Evolutionary conservation across 164 flowering plant species (phyloP).

Genomic region (Dillenia suffruticosa): DNA sequence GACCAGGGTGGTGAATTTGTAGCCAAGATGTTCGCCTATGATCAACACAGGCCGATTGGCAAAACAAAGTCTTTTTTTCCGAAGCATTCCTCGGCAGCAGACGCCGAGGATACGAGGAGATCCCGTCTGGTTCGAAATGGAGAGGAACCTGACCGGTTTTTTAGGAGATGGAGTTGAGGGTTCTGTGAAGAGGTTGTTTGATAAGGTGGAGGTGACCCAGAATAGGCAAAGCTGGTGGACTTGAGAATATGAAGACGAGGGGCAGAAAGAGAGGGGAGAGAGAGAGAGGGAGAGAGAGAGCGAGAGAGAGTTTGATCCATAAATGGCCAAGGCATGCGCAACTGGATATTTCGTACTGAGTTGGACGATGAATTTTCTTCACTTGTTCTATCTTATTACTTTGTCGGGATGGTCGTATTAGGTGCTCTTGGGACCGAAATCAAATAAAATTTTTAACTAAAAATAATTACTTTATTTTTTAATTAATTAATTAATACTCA

Average conservation of each 20-base stretch:
- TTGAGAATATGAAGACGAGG: not conserved
- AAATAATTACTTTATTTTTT: too few relatives aligned
- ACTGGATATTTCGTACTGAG: too few relatives aligned
- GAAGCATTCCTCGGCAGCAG: slow-evolving; percentile 19
- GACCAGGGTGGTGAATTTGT: slow-evolving; percentile 11
- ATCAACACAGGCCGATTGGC: slow-evolving; percentile 14
- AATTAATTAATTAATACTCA: too few relatives aligned
- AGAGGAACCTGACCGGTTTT: slow-evolving; percentile 24
- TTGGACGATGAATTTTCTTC: too few relatives aligned
- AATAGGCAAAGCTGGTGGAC: slow-evolving; percentile 18
- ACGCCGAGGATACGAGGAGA: slow-evolving; percentile 15
- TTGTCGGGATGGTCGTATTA: too few relatives aligned
- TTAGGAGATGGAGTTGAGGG: slow-evolving; percentile 13
- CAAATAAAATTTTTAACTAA: too few relatives aligned
- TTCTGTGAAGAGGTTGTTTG: slow-evolving; percentile 20
- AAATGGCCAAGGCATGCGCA: too few relatives aligned
- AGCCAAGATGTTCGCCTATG: slow-evolving; percentile 11
- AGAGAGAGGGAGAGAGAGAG: not conserved
- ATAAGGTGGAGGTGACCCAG: slow-evolving; percentile 35
- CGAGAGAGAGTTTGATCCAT: not conserved
- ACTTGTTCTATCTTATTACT: too few relatives aligned
- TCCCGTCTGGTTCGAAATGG: slow-evolving; percentile 10
- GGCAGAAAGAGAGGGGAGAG: not conserved
- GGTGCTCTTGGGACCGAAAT: too few relatives aligned
- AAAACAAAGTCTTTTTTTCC: slow-evolving; percentile 19